Conservation (phyloP, 306 rosid genomes). For the Canavalia gladiata region DNA sequence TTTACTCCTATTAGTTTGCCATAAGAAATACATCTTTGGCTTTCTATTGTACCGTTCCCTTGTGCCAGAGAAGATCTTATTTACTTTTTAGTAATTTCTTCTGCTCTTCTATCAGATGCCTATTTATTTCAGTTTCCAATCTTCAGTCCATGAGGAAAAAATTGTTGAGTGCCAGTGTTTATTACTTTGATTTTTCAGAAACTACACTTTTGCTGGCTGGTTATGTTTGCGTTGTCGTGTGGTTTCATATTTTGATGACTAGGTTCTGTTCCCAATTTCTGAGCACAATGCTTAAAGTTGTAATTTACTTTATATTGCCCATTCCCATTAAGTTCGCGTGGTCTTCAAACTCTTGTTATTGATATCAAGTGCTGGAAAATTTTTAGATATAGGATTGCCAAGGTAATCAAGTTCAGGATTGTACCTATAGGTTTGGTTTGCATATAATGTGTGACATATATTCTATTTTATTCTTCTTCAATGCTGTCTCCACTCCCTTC, state of each 20-base stretch:
- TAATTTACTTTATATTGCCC: conserved; percentile 44
- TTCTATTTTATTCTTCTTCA: neutral
- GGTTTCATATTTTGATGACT: conserved; percentile 5
- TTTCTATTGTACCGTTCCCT: conserved; percentile 41
- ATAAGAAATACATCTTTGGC: conserved; percentile 36
- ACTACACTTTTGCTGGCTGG: conserved; percentile 40
- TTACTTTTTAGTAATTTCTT: conserved; percentile 16
- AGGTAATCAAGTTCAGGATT: neutral
- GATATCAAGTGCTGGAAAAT: neutral
- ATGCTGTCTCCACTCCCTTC: neutral
- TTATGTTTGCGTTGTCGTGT: conserved; percentile 4
- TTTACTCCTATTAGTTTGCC: conserved; percentile 41
- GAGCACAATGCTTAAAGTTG: neutral
- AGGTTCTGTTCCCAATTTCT: conserved; percentile 37
- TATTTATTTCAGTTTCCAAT: conserved; percentile 47
- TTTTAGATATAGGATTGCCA: conserved; percentile 1
- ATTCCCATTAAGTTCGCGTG: conserved; percentile 18
- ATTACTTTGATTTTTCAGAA: conserved; percentile 40
- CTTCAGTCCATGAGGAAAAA: conserved; percentile 21
- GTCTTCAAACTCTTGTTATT: neutral
- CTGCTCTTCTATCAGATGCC: conserved; percentile 35
- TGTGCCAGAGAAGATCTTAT: conserved; percentile 35
- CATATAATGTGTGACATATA: neutral
- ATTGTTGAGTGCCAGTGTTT: conserved; percentile 16
- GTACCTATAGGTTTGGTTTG: neutral